A percentile compares a stretch with the other conserved stretches of the same genome.
phyloP scores from a whole-genome alignment of 495 filamentous ascomycete genomes.

The Neurospora sp. region DNA sequence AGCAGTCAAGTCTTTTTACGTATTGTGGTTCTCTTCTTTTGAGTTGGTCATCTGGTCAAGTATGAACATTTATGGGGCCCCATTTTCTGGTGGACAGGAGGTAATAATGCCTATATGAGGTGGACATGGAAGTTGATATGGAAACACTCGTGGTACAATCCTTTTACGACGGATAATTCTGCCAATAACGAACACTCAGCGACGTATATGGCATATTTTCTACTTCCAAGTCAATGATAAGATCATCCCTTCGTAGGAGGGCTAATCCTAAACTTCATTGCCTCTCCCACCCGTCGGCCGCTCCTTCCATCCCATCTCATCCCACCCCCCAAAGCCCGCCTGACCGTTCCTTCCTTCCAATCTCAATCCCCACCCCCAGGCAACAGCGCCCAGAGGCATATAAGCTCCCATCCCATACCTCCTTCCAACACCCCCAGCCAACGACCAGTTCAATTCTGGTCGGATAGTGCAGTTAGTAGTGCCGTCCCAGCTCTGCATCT shows the following conservation, averaged over 20 bases:
- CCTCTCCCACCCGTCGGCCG: not conserved
- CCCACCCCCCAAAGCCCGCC: not conserved
- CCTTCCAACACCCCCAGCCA: not conserved
- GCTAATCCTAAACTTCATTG: not conserved
- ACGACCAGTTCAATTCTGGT: not conserved
- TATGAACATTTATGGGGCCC: not conserved
- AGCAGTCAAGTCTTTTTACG: not conserved
- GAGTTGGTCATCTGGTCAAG: not conserved
- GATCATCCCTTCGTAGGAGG: not conserved
- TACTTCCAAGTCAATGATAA: not conserved
- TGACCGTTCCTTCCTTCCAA: not conserved
- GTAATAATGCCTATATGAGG: not conserved
- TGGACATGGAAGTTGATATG: not conserved
- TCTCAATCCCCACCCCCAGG: not conserved
- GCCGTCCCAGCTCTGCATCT: not conserved
- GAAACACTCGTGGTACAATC: not conserved
- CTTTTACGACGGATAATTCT: not conserved
- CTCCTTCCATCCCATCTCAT: not conserved
- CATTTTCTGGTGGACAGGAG: not conserved
- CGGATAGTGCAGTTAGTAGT: not conserved
- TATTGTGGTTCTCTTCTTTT: not conserved
- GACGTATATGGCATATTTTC: not conserved
- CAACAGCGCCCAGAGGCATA: not conserved
- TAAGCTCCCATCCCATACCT: not conserved
- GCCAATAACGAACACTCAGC: not conserved